Conservation (phyloP, 352 stramenopile genomes). For the Phytopythium aichiense region DNA sequence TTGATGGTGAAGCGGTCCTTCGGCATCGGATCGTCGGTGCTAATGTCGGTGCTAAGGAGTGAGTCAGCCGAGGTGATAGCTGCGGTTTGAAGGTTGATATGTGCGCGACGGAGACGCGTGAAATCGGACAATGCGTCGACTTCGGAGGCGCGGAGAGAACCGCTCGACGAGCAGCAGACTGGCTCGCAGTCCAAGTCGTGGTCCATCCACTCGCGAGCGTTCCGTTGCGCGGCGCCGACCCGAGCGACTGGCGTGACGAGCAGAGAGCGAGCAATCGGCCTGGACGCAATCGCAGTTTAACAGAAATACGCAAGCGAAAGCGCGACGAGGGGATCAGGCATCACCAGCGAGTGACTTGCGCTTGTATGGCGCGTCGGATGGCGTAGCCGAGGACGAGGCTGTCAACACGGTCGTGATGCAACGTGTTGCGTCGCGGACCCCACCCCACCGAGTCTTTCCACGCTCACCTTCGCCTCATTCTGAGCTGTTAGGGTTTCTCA, state of each 20-base stretch:
- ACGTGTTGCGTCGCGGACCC: neutral
- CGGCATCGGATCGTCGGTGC: constrained; percentile 9
- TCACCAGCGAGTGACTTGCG: neutral
- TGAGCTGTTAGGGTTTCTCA: neutral
- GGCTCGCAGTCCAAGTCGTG: neutral
- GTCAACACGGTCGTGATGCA: neutral
- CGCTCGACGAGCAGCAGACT: neutral
- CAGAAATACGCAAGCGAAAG: neutral
- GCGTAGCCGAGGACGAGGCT: neutral
- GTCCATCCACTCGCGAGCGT: neutral
- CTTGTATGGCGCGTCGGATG: neutral
- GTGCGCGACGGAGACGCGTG: neutral
- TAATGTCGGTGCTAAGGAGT: neutral
- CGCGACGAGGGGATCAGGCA: neutral
- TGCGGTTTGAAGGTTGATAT: neutral
- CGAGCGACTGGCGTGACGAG: neutral
- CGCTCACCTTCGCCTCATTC: neutral
- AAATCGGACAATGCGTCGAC: neutral
- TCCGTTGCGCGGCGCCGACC: neutral
- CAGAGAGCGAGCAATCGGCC: neutral
- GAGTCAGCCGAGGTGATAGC: neutral
- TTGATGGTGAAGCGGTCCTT: constrained; percentile 33
- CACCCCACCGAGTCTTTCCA: neutral
- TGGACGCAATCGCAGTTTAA: neutral
- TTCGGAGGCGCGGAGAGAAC: neutral